phyloP scores from a whole-genome alignment of 139 green algal species.

The Mychonastes homosphaera region DNA sequence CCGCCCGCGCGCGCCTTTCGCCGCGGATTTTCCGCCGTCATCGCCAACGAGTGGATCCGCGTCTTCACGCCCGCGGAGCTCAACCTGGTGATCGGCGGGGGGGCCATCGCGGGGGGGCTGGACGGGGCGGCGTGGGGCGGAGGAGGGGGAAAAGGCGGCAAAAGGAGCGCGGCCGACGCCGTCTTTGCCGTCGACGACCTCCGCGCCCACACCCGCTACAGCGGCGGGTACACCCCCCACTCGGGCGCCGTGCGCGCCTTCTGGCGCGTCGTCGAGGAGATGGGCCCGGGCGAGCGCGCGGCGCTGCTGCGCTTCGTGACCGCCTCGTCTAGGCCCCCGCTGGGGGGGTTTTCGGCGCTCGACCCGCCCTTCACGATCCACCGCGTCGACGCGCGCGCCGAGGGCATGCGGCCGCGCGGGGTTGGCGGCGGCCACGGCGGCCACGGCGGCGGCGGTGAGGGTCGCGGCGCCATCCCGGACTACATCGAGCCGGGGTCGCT shows the following conservation, averaged over 20 bases:
- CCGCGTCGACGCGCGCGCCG: conserved; percentile 36
- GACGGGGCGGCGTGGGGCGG: too few species aligned
- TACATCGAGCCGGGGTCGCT: too few species aligned
- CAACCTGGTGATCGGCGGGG: conserved; percentile 55
- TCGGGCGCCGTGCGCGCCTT: conserved; percentile 65
- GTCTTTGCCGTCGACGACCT: background rate
- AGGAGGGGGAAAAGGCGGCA: too few species aligned
- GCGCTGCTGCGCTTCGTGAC: conserved; percentile 84
- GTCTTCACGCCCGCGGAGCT: conserved; percentile 83
- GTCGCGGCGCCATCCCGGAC: too few species aligned
- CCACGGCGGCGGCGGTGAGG: too few species aligned
- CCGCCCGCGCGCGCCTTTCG: conserved; percentile 53
- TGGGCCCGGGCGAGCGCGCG: conserved; percentile 25
- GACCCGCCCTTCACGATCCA: conserved; percentile 76
- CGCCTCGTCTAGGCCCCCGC: conserved; percentile 60
- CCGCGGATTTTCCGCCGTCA: conserved; percentile 27
- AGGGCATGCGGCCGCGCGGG: background rate
- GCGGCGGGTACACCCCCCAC: conserved; percentile 42
- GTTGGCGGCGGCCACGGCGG: too few species aligned
- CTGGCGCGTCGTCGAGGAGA: conserved; percentile 60
- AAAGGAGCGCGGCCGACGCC: too few species aligned
- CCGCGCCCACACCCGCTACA: conserved; percentile 35
- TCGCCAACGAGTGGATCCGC: conserved; percentile 28
- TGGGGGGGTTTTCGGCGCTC: conserved; percentile 83
- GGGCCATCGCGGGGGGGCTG: conserved; percentile 32